Evolutionary conservation across 352 stramenopile species (phyloP).

Genomic region (Globisporangium barbulae): DNA sequence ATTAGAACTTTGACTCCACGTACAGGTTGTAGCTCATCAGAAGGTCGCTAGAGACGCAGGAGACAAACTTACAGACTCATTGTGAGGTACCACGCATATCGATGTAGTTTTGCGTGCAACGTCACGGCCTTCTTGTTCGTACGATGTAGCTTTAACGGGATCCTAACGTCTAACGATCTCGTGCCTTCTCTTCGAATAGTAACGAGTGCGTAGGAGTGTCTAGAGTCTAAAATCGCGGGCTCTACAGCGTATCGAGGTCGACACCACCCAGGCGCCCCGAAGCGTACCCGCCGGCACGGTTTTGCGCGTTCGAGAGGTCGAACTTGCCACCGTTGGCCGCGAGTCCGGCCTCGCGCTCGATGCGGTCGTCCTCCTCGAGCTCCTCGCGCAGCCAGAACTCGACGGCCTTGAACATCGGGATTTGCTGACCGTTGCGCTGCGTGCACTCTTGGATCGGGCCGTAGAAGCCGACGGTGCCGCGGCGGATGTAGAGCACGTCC

Average conservation of each 20-base stretch:
- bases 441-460: slow-evolving; percentile 71
- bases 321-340: slow-evolving; percentile 33
- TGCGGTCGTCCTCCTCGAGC: slow-evolving; percentile 71
- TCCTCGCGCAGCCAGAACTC: slow-evolving; percentile 93
- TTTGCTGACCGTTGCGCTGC: slow-evolving; percentile 44
- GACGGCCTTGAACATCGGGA: slow-evolving; percentile 90
- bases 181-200: not conserved
- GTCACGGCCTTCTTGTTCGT: not conserved
- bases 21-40: no score
- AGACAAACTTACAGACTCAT: no score
- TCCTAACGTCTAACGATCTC: not conserved
- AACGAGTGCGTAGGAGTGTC: not conserved
- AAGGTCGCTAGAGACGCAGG: no score
- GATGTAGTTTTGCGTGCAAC: no score
- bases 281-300: slow-evolving; percentile 72
- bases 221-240: not conserved
- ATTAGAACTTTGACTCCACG: no score
- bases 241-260: slow-evolving; percentile 34
- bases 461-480: slow-evolving; percentile 53
- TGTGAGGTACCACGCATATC: no score
- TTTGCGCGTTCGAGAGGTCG: slow-evolving; percentile 63
- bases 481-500: slow-evolving; percentile 92
- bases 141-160: not conserved
- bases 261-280: slow-evolving; percentile 61
- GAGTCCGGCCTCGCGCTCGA: slow-evolving; percentile 55